Conservation (phyloP, 192 early-diverging fungal genomes). For the Podila verticillata region DNA sequence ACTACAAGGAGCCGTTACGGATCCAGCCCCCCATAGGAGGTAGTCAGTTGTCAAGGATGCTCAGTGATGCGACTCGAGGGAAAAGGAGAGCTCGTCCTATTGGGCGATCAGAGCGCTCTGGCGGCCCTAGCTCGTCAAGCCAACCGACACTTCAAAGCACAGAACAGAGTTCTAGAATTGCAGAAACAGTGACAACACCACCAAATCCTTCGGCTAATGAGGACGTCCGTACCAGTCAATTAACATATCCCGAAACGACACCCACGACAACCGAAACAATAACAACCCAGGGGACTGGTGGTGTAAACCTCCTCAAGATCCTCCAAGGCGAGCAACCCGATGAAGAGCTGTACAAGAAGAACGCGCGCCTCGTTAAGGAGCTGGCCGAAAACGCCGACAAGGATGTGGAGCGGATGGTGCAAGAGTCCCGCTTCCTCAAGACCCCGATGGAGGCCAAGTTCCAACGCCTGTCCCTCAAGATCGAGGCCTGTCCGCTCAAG, state of each 20-base stretch:
- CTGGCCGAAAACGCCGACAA: constrained; percentile 4
- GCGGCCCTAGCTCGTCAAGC: too few species aligned
- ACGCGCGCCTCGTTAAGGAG: background rate
- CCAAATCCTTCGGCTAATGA: too few species aligned
- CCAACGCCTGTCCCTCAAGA: constrained; percentile 15
- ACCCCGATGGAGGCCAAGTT: constrained; percentile 24
- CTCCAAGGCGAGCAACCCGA: background rate
- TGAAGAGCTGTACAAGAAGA: background rate
- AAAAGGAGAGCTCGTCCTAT: background rate
- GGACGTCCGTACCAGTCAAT: too few species aligned
- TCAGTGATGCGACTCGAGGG: constrained; percentile 12
- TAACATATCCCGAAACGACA: too few species aligned
- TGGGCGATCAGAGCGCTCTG: background rate
- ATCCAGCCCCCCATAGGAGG: background rate
- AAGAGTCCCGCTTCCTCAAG: background rate
- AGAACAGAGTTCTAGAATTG: too few species aligned
- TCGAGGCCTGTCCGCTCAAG: constrained; percentile 21
- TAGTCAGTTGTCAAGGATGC: constrained; percentile 13
- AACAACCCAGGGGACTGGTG: background rate
- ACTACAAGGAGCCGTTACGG: background rate
- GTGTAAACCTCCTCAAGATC: background rate
- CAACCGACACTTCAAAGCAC: too few species aligned
- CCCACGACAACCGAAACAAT: too few species aligned
- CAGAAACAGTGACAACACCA: too few species aligned
- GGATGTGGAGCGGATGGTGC: constrained; percentile 1